These are phyloP conservation scores for Kalmusia sp. DNA, from an alignment of 2,329 filamentous ascomycete species.

Conservation along the genomic window DNA sequence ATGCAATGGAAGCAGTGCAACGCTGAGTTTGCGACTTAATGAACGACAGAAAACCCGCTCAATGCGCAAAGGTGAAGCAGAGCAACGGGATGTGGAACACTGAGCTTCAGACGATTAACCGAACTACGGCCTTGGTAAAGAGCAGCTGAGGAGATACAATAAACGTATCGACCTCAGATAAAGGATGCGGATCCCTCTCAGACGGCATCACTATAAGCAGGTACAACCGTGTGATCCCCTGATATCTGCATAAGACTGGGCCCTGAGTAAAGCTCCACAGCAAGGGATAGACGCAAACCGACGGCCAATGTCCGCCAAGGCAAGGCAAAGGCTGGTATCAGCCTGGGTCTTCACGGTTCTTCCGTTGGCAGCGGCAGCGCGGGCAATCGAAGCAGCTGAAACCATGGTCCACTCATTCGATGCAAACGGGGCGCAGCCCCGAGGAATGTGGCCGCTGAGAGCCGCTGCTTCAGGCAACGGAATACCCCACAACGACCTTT, in stretches of 20 bases:
- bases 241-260: not conserved
- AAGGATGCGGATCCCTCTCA: not conserved
- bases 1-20: not conserved
- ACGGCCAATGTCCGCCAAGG: not conserved
- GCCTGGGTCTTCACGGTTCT: not conserved
- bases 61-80: not conserved
- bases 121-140: not conserved
- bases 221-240: not conserved
- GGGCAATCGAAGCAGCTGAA: slow-evolving; percentile 5
- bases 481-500: not conserved
- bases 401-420: slow-evolving; percentile 4
- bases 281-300: not conserved
- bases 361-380: not conserved
- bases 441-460: not conserved
- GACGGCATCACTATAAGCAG: not conserved
- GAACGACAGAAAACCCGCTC: not conserved
- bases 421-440: not conserved
- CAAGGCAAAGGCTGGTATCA: not conserved
- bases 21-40: not conserved
- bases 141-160: not conserved
- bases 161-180: not conserved
- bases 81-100: not conserved
- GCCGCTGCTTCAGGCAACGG: not conserved
- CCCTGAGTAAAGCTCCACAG: slow-evolving; percentile 1
- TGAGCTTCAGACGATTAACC: not conserved